Base-by-base conservation (phyloP, 2,329 filamentous ascomycete species). In the Fusarium cyanostomum region DNA sequence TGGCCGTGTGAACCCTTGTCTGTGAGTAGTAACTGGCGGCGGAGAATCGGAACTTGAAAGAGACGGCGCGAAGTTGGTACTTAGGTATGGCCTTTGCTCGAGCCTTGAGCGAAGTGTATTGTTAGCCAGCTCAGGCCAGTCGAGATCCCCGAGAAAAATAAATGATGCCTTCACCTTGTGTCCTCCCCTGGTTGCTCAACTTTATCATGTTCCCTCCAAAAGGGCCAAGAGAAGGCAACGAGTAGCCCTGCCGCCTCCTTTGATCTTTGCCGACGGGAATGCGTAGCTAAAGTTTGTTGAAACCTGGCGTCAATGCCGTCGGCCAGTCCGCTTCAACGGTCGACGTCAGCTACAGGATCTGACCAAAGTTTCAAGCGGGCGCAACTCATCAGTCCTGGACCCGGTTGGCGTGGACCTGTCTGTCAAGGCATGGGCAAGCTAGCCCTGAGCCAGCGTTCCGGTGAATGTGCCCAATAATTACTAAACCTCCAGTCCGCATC, bases 101-200 rank as follows among this genome's bases (percentile, higher is more conserved):
- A 28, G 49, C 38, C 49, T 43, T 48, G 34, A 44, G 52, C n/a
- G 27, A 54, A 42, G 43, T 37, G 43, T 55, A 54, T 57, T 63
- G 42, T 35, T 18, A 18, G 27, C 46, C 59, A 21, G 15, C 37
- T 39, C 46, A 39, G 35, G 31, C 63, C 43, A 43, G 35, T 45
- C 59, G 50, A 50, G 37, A 41, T 61, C 39, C 42, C 33, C 44
- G 42, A 45, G 42, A 55, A 60, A 60, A 51, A 38, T 48, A 61
- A 57, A 61, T 59, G 52, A 55, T 53, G 53, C 37, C 48, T 63
- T 62, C 57, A 46, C 54, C 52, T 59, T 30, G 45, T 56, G 21
- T 45, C 21, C 34, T 56, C 26, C 41, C 28, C 16, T 42, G 18
- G 42, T 31, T 45, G 27, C 26, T 64, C 34, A 42, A 37, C 31